Base-by-base conservation (phyloP, 139 green algal genomes). In the Tetratostichococcus sp. region DNA sequence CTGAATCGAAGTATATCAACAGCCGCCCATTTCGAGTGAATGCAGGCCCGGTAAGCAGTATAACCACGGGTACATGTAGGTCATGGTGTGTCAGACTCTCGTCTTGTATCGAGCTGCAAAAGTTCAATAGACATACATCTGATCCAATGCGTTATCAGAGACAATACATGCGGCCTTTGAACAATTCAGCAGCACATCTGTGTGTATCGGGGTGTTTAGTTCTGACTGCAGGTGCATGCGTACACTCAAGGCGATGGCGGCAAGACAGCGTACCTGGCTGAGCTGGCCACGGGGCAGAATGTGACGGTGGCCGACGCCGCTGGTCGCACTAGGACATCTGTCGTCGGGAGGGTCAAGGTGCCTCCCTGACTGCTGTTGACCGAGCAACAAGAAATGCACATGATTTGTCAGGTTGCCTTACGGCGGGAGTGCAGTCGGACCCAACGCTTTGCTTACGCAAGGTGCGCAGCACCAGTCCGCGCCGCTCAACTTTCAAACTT, bases 11-110 rank as follows among this genome's bases (percentile, higher is more conserved):
- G 31, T 98, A 98, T 85, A 96, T 98, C 69, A 86, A 86, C 70
- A 82, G 65, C 30, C 78, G 94, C 1, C 93, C 94, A 4, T 98
- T 98, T 80, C 77, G 94, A 4, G 90, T 98, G n/a, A 98, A 98
- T 74, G 94, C 94, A 0, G 94, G 93, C 23, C 83, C 90, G 67
- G 86, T 89, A 39, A 58, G 85, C 19, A 21, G 32, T 57, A 23
- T n/a, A n/a, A n/a, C n/a, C n/a, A n/a, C n/a, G n/a, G n/a, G 16
- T 19, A 70, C 4, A 66, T 66, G 58, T 16, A 28, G 11, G 5
- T 50, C 39, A 50, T 50, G 25, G 59, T 67, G 6, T 21, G n/a
- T 67, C n/a, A 28, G n/a, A 30, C 6, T 14, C 26, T 33, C 4
- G 1, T 31, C 32, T 71, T 17, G 4, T 50, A 42, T 11, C 39